Evolutionary conservation across 176 grass and related monocot species (phyloP).

Genomic region (Aegilops bicornis): DNA sequence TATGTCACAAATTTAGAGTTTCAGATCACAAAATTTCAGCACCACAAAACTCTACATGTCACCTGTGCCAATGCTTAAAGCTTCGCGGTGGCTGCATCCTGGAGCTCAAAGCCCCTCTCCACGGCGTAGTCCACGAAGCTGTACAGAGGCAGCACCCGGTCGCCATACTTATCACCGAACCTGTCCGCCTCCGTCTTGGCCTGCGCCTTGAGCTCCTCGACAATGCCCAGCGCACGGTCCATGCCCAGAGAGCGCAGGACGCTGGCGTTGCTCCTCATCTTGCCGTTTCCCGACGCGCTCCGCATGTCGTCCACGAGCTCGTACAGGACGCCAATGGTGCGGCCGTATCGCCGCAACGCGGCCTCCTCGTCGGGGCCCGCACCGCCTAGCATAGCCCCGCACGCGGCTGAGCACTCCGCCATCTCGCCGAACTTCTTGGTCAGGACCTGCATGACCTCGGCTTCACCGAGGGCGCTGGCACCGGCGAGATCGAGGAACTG

Average conservation of each 20-base stretch:
- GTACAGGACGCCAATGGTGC: constrained; percentile 85
- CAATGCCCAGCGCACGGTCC: constrained; percentile 66
- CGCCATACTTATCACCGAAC: constrained; percentile 66
- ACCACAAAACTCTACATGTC: not conserved
- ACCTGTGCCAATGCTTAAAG: constrained; percentile 8
- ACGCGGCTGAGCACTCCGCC: constrained; percentile 89
- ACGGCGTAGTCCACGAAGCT: constrained; percentile 92
- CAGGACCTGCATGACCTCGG: constrained; percentile 70
- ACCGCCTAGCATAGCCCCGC: constrained; percentile 81
- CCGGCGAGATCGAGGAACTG: constrained; percentile 79
- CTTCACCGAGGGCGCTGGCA: constrained; percentile 61
- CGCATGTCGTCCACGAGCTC: constrained; percentile 83
- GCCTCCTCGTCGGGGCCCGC: constrained; percentile 59
- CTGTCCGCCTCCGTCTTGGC: constrained; percentile 68
- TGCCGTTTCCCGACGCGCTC: constrained; percentile 63
- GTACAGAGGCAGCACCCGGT: constrained; percentile 71
- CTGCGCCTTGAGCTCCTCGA: constrained; percentile 71
- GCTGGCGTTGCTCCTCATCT: constrained; percentile 88
- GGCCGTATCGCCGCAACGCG: constrained; percentile 71
- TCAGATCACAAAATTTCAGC: constrained; percentile 1
- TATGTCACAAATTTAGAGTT: not conserved
- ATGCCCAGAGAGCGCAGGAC: constrained; percentile 60
- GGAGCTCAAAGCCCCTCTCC: constrained; percentile 70
- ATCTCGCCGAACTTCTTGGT: constrained; percentile 95
- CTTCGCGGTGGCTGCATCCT: constrained; percentile 26